A percentile compares a stretch with the other conserved stretches of the same genome.
These are phyloP conservation scores for Suhomyces tanzawaensis DNA, from an alignment of 805 yeast species.

Conservation along the genomic window DNA sequence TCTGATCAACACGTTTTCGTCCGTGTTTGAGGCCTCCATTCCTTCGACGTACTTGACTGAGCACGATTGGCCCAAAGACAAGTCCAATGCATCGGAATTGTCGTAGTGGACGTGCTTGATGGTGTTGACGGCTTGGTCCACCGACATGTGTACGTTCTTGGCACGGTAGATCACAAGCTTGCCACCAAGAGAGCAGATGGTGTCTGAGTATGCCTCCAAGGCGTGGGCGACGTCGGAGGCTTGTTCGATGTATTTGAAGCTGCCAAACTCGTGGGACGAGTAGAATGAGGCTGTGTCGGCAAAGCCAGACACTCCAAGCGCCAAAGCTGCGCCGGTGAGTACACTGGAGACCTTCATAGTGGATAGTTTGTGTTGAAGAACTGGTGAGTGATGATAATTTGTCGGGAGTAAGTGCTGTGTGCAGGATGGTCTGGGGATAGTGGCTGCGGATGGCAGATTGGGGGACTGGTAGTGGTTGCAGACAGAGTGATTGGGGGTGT, in stretches of 20 bases:
- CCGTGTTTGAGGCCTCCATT: not conserved
- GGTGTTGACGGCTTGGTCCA: conserved; percentile 8
- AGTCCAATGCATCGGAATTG: conserved; percentile 16
- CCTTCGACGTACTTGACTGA: conserved; percentile 6
- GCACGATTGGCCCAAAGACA: conserved; percentile 14
- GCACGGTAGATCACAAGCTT: conserved; percentile 28
- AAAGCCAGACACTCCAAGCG: conserved; percentile 17
- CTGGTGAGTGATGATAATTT: conserved; percentile 1
- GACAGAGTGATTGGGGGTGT: too few species aligned
- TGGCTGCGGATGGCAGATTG: too few species aligned
- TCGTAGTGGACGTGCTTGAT: conserved; percentile 21
- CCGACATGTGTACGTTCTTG: conserved; percentile 7
- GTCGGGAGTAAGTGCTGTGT: not conserved
- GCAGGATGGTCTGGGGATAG: too few species aligned
- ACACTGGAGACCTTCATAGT: conserved; percentile 11
- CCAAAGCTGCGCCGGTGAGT: conserved; percentile 9
- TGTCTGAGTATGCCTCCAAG: conserved; percentile 16
- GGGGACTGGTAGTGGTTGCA: too few species aligned
- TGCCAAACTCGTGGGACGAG: conserved; percentile 12
- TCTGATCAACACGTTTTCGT: conserved; percentile 17
- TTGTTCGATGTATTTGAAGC: conserved; percentile 22
- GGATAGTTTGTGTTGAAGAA: not conserved
- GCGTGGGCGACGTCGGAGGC: conserved; percentile 16
- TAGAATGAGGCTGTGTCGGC: conserved; percentile 25
- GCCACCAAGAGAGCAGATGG: conserved; percentile 16